phyloP scores from a whole-genome alignment of 2,329 filamentous ascomycete genomes.

The Aspergillus ruber region DNA sequence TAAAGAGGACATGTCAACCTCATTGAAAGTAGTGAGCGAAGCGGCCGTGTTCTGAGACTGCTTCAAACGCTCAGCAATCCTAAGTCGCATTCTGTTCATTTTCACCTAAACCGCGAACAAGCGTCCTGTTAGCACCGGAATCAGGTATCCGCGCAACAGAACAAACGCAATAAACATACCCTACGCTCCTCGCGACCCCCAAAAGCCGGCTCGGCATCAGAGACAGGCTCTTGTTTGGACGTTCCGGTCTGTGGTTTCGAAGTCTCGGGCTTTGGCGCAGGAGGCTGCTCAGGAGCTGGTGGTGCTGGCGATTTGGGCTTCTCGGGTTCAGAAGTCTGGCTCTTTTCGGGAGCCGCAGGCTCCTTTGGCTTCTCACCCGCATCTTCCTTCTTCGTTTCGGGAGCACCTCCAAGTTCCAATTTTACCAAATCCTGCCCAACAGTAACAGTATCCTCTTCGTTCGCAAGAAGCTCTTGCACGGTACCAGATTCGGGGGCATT shows the following conservation, averaged over 20 bases:
- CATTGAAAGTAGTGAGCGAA: conserved; percentile 96
- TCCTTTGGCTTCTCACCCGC: conserved; percentile 55
- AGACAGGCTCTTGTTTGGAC: conserved; percentile 8
- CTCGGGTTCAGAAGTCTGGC: conserved; percentile 22
- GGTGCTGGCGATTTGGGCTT: conserved; percentile 24
- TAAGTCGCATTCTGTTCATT: conserved; percentile 99
- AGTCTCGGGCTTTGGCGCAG: conserved; percentile 26
- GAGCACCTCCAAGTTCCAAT: conserved; percentile 69
- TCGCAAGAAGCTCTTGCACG: conserved; percentile 85
- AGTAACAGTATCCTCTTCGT: conserved; percentile 89
- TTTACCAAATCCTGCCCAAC: conserved; percentile 89
- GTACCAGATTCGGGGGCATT: conserved; percentile 87
- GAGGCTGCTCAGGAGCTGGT: conserved; percentile 33
- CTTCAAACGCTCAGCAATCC: conserved; percentile 95
- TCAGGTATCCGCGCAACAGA: not conserved
- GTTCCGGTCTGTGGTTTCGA: conserved; percentile 10
- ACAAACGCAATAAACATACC: conserved; percentile 47
- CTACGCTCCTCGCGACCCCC: conserved; percentile 82
- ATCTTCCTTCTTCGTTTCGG: conserved; percentile 51
- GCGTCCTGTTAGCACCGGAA: too few relatives aligned
- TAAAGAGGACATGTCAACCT: conserved; percentile 96
- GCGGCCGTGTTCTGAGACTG: conserved; percentile 98
- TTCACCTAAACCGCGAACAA: conserved; percentile 61
- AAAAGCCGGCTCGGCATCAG: conserved; percentile 34
- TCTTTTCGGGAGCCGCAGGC: conserved; percentile 47